Evolutionary conservation across 2,329 filamentous ascomycete genomes (phyloP).

Genomic region (Aspergillus chevalieri): DNA sequence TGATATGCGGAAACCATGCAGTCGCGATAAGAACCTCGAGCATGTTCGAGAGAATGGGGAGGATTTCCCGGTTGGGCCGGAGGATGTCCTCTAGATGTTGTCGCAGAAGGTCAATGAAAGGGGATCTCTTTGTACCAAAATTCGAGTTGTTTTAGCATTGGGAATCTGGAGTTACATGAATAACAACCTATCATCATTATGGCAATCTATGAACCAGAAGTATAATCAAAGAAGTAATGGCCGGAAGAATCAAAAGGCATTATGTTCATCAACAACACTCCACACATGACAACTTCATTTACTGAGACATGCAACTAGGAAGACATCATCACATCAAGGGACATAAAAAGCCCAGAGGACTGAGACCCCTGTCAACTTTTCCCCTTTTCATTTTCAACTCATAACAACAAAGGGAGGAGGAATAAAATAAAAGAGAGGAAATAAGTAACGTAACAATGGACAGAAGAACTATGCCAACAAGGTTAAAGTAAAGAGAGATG

Average conservation of each 20-base stretch:
- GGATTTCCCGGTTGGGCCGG: slow-evolving; percentile 67
- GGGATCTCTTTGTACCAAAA: no score
- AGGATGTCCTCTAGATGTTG: slow-evolving; percentile 62
- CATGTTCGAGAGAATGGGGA: slow-evolving; percentile 79
- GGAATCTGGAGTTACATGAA: neutral
- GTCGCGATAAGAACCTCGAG: slow-evolving; percentile 66
- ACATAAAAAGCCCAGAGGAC: neutral
- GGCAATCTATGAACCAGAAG: no score
- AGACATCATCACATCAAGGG: neutral
- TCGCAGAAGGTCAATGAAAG: neutral
- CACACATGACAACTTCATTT: slow-evolving; percentile 1
- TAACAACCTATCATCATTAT: no score
- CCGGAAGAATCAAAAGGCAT: neutral
- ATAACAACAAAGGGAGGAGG: neutral
- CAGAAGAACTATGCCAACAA: slow-evolving; percentile 14
- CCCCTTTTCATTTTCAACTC: neutral
- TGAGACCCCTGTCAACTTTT: neutral
- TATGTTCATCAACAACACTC: neutral
- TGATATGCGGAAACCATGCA: slow-evolving; percentile 92
- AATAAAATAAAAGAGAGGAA: neutral
- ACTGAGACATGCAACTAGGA: slow-evolving; percentile 1
- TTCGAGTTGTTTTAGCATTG: neutral
- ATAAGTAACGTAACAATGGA: neutral
- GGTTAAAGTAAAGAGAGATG: slow-evolving; percentile 11
- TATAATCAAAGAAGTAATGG: neutral